phyloP scores from a whole-genome alignment of 2,329 filamentous ascomycete genomes.

The Botryotinia globosa region DNA sequence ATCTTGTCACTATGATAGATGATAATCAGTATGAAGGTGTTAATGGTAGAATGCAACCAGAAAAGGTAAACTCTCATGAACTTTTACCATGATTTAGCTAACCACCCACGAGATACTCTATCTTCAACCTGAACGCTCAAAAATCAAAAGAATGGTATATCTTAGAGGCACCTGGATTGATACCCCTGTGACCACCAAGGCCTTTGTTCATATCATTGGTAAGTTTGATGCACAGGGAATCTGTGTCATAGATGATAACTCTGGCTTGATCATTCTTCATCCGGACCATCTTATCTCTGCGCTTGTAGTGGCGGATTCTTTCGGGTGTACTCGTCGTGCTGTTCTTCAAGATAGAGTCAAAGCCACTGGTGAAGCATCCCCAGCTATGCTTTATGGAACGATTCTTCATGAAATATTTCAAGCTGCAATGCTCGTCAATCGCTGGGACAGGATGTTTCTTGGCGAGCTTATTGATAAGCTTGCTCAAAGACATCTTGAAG shows the following conservation, averaged over 20 bases:
- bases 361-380: constrained; percentile 74
- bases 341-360: constrained; percentile 95
- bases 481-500: constrained; percentile 77
- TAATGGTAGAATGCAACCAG: constrained; percentile 56
- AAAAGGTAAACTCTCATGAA: constrained; percentile 61
- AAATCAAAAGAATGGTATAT: constrained; percentile 63
- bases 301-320: constrained; percentile 94
- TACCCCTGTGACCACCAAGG: constrained; percentile 69
- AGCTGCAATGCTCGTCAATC: constrained; percentile 77
- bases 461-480: constrained; percentile 63
- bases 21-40: constrained; percentile 66
- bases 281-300: constrained; percentile 94
- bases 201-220: constrained; percentile 85
- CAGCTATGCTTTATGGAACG: constrained; percentile 85
- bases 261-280: constrained; percentile 85
- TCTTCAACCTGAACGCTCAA: constrained; percentile 75
- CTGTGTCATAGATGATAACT: constrained; percentile 77
- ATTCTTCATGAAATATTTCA: constrained; percentile 96
- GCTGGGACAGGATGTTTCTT: constrained; percentile 72
- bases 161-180: constrained; percentile 86
- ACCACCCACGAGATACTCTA: constrained; percentile 61
- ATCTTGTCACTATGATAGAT: constrained; percentile 72
- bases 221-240: constrained; percentile 66
- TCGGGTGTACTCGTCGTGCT: constrained; percentile 83
- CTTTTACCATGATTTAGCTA: constrained; percentile 12